Conservation (phyloP, 805 yeast species). For the Kodamaea fukazawae region DNA sequence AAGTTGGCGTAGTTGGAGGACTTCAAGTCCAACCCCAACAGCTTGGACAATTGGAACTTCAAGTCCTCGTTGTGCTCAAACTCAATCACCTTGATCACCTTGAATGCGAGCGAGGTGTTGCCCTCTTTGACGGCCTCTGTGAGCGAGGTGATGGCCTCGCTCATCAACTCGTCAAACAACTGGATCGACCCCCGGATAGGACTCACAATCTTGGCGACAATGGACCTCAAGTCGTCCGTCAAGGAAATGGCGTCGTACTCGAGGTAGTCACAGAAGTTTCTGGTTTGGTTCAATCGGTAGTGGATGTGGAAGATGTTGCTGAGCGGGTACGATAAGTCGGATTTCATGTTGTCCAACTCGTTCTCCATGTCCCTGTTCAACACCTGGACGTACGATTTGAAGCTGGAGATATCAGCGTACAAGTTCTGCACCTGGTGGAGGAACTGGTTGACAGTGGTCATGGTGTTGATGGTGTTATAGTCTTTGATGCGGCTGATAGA, state of each 20-base stretch:
- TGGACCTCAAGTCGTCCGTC: conserved; percentile 64
- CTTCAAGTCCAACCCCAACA: conserved; percentile 23
- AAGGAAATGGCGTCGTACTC: conserved; percentile 46
- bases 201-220: conserved; percentile 54
- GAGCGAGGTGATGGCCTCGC: conserved; percentile 62
- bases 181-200: conserved; percentile 46
- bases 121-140: conserved; percentile 72
- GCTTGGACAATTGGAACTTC: conserved; percentile 37
- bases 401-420: conserved; percentile 57
- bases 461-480: conserved; percentile 65
- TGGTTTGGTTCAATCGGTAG: conserved; percentile 61
- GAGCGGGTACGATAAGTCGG: conserved; percentile 40
- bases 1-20: conserved; percentile 27
- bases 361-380: conserved; percentile 53
- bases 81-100: conserved; percentile 74
- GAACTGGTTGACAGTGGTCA: conserved; percentile 68
- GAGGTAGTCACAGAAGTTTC: conserved; percentile 79
- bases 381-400: conserved; percentile 48
- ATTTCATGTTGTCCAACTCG: conserved; percentile 33
- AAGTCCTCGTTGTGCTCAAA: conserved; percentile 78
- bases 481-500: conserved; percentile 58
- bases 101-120: conserved; percentile 64
- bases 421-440: conserved; percentile 67
- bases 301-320: conserved; percentile 66
- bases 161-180: conserved; percentile 63